Evolutionary conservation across 2,329 filamentous ascomycete genomes (phyloP).

Genomic region (Esteya vermicola): DNA sequence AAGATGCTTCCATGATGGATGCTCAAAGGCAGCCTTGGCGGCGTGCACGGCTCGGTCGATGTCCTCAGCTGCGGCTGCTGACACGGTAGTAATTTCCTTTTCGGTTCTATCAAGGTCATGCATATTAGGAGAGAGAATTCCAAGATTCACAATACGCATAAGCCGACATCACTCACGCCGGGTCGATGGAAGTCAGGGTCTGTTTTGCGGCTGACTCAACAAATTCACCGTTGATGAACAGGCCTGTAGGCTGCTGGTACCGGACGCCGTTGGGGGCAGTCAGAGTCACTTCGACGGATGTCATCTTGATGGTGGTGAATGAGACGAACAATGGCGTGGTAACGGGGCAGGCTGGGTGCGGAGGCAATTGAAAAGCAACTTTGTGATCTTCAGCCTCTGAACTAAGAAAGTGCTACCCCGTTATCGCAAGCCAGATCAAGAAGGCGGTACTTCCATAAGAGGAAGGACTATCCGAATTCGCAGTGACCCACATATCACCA

Average conservation of each 20-base stretch:
- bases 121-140: not conserved
- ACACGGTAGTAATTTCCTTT: not conserved
- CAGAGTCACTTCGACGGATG: not conserved
- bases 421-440: too few species aligned
- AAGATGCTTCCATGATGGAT: conserved; percentile 3
- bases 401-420: too few species aligned
- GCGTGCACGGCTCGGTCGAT: conserved; percentile 7
- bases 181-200: conserved; percentile 3
- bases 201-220: not conserved
- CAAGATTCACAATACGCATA: not conserved
- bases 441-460: too few species aligned
- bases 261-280: conserved; percentile 5
- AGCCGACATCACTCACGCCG: not conserved
- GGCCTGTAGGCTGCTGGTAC: conserved; percentile 5
- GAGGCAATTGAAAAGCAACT: too few species aligned
- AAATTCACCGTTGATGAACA: conserved; percentile 9
- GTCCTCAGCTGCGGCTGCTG: conserved; percentile 2
- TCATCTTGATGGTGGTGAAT: not conserved
- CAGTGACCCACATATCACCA: too few species aligned
- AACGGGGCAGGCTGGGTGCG: too few species aligned
- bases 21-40: conserved; percentile 3
- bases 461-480: too few species aligned
- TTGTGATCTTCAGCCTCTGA: too few species aligned
- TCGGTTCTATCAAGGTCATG: too few species aligned
- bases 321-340: too few species aligned